Base-by-base conservation (phyloP, 495 filamentous ascomycete species). In the Trypethelium eluteriae region DNA sequence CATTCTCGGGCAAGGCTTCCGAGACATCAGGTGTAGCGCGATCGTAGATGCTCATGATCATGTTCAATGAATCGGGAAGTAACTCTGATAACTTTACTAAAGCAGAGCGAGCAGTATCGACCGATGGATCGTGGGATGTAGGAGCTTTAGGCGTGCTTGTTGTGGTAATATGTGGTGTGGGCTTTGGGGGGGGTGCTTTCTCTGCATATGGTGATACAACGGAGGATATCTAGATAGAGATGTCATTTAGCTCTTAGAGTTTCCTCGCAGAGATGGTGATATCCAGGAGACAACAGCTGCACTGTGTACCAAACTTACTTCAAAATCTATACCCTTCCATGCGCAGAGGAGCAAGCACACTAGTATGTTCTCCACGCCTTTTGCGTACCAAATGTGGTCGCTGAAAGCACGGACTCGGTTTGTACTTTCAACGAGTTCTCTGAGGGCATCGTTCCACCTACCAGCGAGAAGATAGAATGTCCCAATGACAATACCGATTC, bases 371-470 rank as follows among this genome's bases (percentile, higher is more conserved):
- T 98, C 94, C 39, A 98, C 82, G 2, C 90, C 92, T 77, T 98
- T 99, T 12, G 89, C 94, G 80, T 98, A 91, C 94, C 94, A 99
- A 7, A 96, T 74, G 79, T 96, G 90, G 76, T 98, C 94, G 74
- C 89, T 93, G 70, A 87, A 85, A 41, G 85, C 86, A 74, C 89
- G 89, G 16, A 92, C 89, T 68, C 87, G 83, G 11, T 85, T 83
- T 7, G 88, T 91, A 61, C 88, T 88, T 64, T 97, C 93, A 35
- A 86, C 79, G 39, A 97, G 82, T 74, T 96, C 91, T 73, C 86
- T 91, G 38, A 98, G 71, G 18, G 95, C 93, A 79, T 96, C 92
- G 39, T 83, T 84, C 91, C 93, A 96, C 68, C 91, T 83, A 39
- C 94, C 94, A 68, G 91, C 89, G 71, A 89, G 85, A 66, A 99